Base-by-base conservation (phyloP, 768 basidiomycete genomes). In the Mycena albidolilacea region DNA sequence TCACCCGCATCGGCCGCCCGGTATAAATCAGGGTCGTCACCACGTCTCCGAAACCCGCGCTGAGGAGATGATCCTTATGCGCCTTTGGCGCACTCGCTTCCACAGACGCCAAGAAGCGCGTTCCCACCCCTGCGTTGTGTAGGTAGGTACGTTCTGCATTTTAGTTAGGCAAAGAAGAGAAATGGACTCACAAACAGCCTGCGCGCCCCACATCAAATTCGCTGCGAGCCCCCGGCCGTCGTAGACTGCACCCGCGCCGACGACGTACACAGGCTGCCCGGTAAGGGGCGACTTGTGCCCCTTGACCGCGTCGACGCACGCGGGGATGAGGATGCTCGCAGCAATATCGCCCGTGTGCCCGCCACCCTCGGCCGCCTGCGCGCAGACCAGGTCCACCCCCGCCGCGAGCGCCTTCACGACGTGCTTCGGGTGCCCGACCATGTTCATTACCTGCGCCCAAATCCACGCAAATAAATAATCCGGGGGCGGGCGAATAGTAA, bases 351-450 rank as follows among this genome's bases (percentile, higher is more conserved):
- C 97, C 0, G 97, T 97, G 85, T 92, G 91, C 15, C 95, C 95
- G 65, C 96, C 95, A 46, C 94, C 97, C 83, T 98, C 97, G 35
- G 95, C 95, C 2, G 93, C 96, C 83, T 97, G 96, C 5, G 96
- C 96, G 78, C 97, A 98, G 79, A 98, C 97, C 72, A 98, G 85
- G 78, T 98, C 97, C 41, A 95, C 93, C 44, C 97, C 97, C 44
- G 87, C 92, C 4, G 88, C 94, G 41, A 97, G 88, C 9, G 95
- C 95, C 80, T 94, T 95, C 59, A 84, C 74, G 57, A 94, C 94
- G 80, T 96, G 95, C 79, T 96, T 97, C 14, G 96, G 96, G 79
- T 96, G 95, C n/a, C 97, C 97, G 70, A 97, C 93, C 95, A 96
- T 96, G 87, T 89, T 72, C 43, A 66, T 39, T 1, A 73, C 21